Evolutionary conservation across 768 basidiomycete species (phyloP), one percentile per base, ranked within the genome.

Genomic region (Suillus bovinus): DNA sequence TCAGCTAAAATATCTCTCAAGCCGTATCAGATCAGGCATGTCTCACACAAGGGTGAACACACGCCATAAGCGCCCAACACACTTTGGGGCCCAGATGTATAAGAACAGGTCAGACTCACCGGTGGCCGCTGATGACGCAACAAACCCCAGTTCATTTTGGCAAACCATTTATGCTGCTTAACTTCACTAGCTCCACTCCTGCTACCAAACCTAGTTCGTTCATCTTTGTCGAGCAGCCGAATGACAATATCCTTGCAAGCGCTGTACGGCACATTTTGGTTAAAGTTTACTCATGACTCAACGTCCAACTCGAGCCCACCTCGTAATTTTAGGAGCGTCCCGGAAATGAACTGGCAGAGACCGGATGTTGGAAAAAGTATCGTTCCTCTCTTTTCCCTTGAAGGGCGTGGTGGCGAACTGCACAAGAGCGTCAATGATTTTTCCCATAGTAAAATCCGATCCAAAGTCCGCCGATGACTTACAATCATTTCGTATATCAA

Each of bases 401-500:
- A 99, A 99, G 47, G 97, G 97, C 63, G 97, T 99, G 63, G 95
- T 97, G 39, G 95, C 96, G 77, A 92, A 99, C 95, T 98, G 78
- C 58, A 69, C 61, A 65, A 68, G 76, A 76, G 73, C 78, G 71
- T 77, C 68, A 76, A 67, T 69, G 61, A 64, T 71, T 63, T 57
- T 64, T 61, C 67, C 67, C 69, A 67, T 44, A 56, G 61, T 53
- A 64, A 67, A 56, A 29, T 63, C 50, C 59, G 31, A 56, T 29
- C 55, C 36, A 27, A 39, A 39, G 24, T 56, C 55, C 55, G 55
- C 55, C 55, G 38, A 64, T 66, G 49, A 47, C 93, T 84, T 83
- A 94, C 93, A 77, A 96, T 94, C 94, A 97, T 97, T 80, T 99
- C 97, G 80, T 95, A 97, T 70, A 99, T 93, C 71, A 99, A 86